Evolutionary conservation across 345 rosid genomes (phyloP).

Genomic region (Syzygium aromaticum): DNA sequence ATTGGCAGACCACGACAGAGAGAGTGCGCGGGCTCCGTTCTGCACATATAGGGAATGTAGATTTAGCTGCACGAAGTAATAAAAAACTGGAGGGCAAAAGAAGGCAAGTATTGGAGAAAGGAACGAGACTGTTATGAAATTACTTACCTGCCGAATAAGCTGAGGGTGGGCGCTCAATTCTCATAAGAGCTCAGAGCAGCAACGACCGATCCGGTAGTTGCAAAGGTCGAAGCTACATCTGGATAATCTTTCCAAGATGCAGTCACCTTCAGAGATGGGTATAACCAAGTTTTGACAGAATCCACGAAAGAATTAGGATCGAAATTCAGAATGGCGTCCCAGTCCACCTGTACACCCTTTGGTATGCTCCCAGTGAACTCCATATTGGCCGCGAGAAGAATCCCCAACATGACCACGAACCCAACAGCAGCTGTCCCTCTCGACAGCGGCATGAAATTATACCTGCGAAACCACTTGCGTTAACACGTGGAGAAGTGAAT

Average conservation of each 20-base stretch:
- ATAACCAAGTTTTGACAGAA: constrained; percentile 72
- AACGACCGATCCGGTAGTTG: constrained; percentile 75
- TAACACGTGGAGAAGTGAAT: not conserved
- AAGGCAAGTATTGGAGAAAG: not conserved
- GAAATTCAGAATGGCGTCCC: constrained; percentile 86
- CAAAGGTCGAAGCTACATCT: constrained; percentile 58
- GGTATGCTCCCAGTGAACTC: constrained; percentile 70
- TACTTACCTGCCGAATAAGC: not conserved
- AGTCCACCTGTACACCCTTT: constrained; percentile 69
- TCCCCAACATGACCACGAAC: constrained; percentile 65
- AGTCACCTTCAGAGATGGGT: constrained; percentile 57
- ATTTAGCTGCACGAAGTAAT: not conserved
- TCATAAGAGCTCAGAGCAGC: constrained; percentile 66
- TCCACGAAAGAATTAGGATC: constrained; percentile 50
- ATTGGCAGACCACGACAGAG: not conserved
- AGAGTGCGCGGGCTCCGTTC: not conserved
- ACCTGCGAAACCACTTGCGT: constrained; percentile 38
- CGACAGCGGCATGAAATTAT: constrained; percentile 90
- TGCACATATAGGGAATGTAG: not conserved
- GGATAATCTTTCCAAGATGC: constrained; percentile 83
- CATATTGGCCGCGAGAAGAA: constrained; percentile 86
- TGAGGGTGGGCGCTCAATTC: constrained; percentile 21
- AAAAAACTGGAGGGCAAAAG: not conserved
- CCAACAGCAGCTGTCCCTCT: constrained; percentile 93
- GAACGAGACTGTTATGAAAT: constrained; percentile 15